Percentiles rank a stretch among this genome's conserved stretches.
These are phyloP conservation scores for Pseudogymnoascus destructans DNA, from an alignment of 2,329 filamentous ascomycete genomes.

Conservation along the genomic window DNA sequence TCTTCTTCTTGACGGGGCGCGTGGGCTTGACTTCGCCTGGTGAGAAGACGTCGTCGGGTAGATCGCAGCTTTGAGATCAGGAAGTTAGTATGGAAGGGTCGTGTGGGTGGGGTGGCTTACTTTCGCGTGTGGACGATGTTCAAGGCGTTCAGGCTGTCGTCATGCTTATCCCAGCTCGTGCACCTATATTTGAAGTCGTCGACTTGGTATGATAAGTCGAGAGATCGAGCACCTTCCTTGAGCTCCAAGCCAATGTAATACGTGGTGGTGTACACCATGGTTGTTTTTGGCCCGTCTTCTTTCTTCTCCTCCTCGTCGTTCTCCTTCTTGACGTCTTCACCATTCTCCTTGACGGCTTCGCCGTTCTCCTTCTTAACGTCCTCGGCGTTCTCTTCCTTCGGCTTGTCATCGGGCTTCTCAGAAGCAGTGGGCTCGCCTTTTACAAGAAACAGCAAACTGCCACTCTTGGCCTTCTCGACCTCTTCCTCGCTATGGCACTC, in stretches of 20 bases:
- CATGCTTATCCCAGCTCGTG: constrained; percentile 60
- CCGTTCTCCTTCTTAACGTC: constrained; percentile 29
- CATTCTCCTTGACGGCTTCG: constrained; percentile 29
- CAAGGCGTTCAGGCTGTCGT: constrained; percentile 63
- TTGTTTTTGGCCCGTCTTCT: constrained; percentile 20
- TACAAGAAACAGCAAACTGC: constrained; percentile 45
- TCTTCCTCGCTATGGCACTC: constrained; percentile 49
- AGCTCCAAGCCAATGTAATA: constrained; percentile 88
- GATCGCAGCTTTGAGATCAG: constrained; percentile 51
- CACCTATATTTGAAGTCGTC: constrained; percentile 78
- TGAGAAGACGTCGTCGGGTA: constrained; percentile 83
- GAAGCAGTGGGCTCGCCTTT: constrained; percentile 25
- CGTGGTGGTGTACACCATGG: constrained; percentile 67
- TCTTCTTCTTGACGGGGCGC: constrained; percentile 23
- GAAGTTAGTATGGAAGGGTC: constrained; percentile 17
- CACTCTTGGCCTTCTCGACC: constrained; percentile 47
- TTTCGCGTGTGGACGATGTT: constrained; percentile 64
- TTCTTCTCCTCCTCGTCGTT: constrained; percentile 30
- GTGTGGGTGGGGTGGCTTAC: constrained; percentile 38
- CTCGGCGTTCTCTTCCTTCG: constrained; percentile 30
- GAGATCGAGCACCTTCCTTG: constrained; percentile 52
- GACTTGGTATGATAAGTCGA: constrained; percentile 71
- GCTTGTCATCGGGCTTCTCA: constrained; percentile 16
- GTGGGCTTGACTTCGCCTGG: constrained; percentile 59
- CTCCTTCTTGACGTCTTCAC: constrained; percentile 28